These are phyloP conservation scores for Phlebiopsis flavidoalba DNA, from an alignment of 768 basidiomycete species.

Conservation along the genomic window DNA sequence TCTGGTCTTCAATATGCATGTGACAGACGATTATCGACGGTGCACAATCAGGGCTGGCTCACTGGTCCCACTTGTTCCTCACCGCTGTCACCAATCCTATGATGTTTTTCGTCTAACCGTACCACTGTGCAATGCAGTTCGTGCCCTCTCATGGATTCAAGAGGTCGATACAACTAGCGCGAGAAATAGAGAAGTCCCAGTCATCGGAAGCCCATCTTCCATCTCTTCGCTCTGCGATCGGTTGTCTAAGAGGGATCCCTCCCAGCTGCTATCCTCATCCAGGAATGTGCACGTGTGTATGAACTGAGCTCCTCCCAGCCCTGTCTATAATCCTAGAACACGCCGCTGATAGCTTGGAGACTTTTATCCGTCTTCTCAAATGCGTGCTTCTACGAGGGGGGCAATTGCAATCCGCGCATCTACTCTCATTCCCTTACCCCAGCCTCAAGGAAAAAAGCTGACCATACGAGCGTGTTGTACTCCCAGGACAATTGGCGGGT, in stretches of 20 bases:
- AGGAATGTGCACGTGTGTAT: neutral
- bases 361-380: constrained; percentile 12
- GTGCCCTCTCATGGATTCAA: constrained; percentile 10
- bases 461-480: constrained; percentile 19
- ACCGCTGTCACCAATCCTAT: too few relatives aligned
- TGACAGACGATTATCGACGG: too few relatives aligned
- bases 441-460: constrained; percentile 13
- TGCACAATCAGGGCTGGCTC: too few relatives aligned
- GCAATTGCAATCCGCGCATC: constrained; percentile 6
- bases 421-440: constrained; percentile 11
- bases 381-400: constrained; percentile 9
- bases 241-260: neutral
- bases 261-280: constrained; percentile 2
- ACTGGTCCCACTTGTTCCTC: too few relatives aligned
- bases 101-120: constrained; percentile 14
- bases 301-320: constrained; percentile 5
- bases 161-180: neutral
- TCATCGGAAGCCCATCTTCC: constrained; percentile 8
- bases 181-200: neutral
- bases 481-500: constrained; percentile 6
- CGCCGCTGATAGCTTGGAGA: constrained; percentile 12
- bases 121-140: constrained; percentile 14
- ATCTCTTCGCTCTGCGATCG: constrained; percentile 15
- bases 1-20: constrained; percentile 14
- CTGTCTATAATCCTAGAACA: constrained; percentile 9